Conservation (phyloP, 2,329 filamentous ascomycete genomes). For the Grosmannia serpens region DNA sequence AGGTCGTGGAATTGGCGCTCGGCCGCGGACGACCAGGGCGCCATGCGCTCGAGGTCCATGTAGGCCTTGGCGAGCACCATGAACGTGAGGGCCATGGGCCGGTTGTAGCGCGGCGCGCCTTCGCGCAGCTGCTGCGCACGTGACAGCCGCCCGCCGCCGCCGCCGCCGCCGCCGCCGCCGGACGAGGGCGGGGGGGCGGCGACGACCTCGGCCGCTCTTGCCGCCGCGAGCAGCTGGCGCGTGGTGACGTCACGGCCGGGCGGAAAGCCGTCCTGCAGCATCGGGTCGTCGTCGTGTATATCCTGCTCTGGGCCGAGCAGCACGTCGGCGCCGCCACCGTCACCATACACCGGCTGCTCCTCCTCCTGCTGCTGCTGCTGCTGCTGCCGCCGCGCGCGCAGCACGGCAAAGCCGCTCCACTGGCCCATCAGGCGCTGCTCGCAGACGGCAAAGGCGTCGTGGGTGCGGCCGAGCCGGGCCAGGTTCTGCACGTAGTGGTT, state of each 20-base stretch:
- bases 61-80: constrained; percentile 37
- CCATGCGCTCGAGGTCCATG: constrained; percentile 34
- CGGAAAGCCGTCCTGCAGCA: not conserved
- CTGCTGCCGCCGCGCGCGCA: constrained; percentile 13
- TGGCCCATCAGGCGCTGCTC: constrained; percentile 67
- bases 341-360: not conserved
- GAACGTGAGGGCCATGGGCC: constrained; percentile 33
- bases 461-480: constrained; percentile 43
- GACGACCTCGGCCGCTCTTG: not conserved
- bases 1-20: constrained; percentile 28
- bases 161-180: not conserved
- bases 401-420: constrained; percentile 60
- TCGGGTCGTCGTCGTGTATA: no score
- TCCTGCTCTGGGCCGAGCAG: no score
- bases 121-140: constrained; percentile 23
- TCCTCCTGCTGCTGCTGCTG: not conserved
- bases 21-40: constrained; percentile 35
- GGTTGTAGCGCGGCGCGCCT: constrained; percentile 23
- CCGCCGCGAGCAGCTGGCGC: not conserved
- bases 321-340: not conserved
- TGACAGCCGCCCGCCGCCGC: not conserved
- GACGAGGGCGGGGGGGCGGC: not conserved
- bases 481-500: constrained; percentile 64
- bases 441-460: constrained; percentile 61
- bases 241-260: not conserved